These are phyloP conservation scores for Voacanga thouarsii DNA, from an alignment of 257 asterid species.

Conservation along the genomic window DNA sequence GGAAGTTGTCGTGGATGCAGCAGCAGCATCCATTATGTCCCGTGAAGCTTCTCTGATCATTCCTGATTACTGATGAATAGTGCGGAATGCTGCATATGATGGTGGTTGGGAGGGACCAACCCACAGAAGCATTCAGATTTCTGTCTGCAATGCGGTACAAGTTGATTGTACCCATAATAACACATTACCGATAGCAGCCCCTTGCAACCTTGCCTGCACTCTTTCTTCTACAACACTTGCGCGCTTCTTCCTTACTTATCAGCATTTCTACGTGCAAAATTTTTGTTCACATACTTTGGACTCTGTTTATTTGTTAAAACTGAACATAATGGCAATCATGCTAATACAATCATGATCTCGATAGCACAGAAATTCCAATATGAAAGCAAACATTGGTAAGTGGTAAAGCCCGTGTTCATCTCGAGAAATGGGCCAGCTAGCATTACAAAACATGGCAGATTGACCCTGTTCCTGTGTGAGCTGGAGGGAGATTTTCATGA, in stretches of 20 bases:
- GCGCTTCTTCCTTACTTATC: no score
- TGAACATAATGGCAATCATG: neutral
- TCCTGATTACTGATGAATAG: neutral
- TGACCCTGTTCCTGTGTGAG: neutral
- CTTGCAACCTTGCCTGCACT: neutral
- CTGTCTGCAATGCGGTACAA: neutral
- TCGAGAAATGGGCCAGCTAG: neutral
- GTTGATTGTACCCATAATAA: neutral
- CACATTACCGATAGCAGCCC: no score
- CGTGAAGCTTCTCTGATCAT: slow-evolving; percentile 7
- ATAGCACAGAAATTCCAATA: no score
- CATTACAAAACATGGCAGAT: no score
- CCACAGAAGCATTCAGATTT: slow-evolving; percentile 7
- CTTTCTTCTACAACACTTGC: neutral
- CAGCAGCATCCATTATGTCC: neutral
- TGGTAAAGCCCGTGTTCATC: neutral
- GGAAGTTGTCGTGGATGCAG: neutral
- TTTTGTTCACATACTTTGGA: no score
- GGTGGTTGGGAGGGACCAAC: slow-evolving; percentile 12
- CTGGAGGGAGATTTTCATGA: neutral
- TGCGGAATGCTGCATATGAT: neutral
- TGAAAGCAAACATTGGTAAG: no score
- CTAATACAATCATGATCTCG: no score
- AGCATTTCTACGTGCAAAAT: no score
- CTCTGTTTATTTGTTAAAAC: no score